phyloP scores from a whole-genome alignment of 1,139 yeast genomes.

The Groenewaldozyma auringiensis region DNA sequence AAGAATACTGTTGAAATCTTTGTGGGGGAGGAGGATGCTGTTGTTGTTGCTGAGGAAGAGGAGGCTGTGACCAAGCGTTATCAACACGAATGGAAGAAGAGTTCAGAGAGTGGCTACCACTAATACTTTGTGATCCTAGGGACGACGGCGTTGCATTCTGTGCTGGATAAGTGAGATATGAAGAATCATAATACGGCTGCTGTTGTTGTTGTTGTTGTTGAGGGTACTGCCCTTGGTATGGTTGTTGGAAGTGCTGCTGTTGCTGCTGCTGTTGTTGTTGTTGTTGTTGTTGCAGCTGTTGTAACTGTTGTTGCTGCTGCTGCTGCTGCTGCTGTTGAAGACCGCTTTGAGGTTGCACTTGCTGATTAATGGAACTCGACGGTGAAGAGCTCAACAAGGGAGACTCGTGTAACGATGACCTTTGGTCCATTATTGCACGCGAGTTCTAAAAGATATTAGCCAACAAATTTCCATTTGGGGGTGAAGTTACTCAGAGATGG shows the following conservation, averaged over 20 bases:
- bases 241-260: neutral
- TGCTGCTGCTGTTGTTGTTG: constrained; percentile 3
- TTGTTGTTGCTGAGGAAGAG: neutral
- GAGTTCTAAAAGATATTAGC: neutral
- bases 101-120: neutral
- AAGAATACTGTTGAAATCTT: neutral
- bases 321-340: constrained; percentile 1
- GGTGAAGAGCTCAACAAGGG: neutral
- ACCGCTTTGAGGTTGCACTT: neutral
- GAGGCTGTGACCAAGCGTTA: neutral
- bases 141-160: neutral
- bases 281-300: constrained; percentile 4
- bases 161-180: neutral
- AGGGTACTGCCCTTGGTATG: neutral
- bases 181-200: neutral
- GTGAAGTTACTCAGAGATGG: no score
- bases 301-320: neutral
- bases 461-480: no score
- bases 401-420: neutral
- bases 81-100: neutral
- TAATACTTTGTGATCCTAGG: neutral
- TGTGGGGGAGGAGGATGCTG: neutral
- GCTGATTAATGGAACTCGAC: neutral
- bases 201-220: neutral
- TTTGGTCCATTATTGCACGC: neutral